These are phyloP conservation scores for Dryadomyces quercus-mongolicae DNA, from an alignment of 2,329 filamentous ascomycete genomes.

Conservation along the genomic window DNA sequence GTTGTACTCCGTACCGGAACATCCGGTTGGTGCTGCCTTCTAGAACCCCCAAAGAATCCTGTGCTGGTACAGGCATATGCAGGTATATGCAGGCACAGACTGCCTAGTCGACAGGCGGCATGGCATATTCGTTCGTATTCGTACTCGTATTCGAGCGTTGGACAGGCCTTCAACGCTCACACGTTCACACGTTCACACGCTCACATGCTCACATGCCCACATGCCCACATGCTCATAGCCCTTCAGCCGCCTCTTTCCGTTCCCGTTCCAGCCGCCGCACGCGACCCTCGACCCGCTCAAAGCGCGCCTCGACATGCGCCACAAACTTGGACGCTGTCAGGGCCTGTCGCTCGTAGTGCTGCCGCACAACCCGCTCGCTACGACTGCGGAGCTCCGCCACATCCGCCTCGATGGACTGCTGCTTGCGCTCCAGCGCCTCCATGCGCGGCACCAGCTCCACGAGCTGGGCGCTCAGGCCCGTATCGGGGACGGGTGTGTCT, in stretches of 20 bases:
- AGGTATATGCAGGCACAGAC: no score
- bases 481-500: constrained; percentile 44
- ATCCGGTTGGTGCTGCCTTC: no score
- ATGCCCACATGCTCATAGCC: background rate
- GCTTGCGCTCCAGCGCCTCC: constrained; percentile 45
- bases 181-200: background rate
- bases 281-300: constrained; percentile 52
- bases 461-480: constrained; percentile 41
- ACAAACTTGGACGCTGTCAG: constrained; percentile 56
- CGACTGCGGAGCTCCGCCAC: constrained; percentile 50
- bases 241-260: constrained; percentile 27
- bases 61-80: no score
- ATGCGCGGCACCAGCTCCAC: constrained; percentile 49
- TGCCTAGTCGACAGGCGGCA: no score
- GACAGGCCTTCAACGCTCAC: no score
- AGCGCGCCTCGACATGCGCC: constrained; percentile 57
- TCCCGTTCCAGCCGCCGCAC: constrained; percentile 52
- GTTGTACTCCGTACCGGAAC: no score
- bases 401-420: constrained; percentile 49
- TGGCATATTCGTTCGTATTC: no score
- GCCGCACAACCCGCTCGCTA: constrained; percentile 50
- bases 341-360: constrained; percentile 65
- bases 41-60: no score
- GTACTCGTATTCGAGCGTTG: background rate
- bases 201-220: background rate